Percentiles rank a stretch among this genome's conserved stretches.
phyloP scores from a whole-genome alignment of 306 rosid species.

The Vigna angularis region DNA sequence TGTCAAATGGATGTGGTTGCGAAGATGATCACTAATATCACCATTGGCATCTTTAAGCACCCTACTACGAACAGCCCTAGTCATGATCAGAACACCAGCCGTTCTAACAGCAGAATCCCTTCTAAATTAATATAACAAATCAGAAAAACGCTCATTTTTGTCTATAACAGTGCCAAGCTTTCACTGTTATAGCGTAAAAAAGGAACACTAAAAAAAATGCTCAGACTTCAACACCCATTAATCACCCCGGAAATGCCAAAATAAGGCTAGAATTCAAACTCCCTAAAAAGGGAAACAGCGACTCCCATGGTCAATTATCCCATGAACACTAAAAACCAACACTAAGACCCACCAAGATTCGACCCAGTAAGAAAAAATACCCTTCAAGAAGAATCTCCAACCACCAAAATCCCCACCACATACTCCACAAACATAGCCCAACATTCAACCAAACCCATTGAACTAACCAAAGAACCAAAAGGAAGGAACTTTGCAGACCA shows the following conservation, averaged over 20 bases:
- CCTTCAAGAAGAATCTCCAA: conserved; percentile 45
- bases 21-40: conserved; percentile 91
- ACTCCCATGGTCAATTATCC: conserved; percentile 50
- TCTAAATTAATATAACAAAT: conserved; percentile 55
- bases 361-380: conserved; percentile 37
- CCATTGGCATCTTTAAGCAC: conserved; percentile 98
- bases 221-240: conserved; percentile 39
- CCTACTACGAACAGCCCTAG: conserved; percentile 89
- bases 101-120: conserved; percentile 53
- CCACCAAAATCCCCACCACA: conserved; percentile 42
- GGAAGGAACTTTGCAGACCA: conserved; percentile 41
- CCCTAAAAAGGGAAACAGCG: conserved; percentile 47
- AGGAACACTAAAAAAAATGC: conserved; percentile 15
- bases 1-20: conserved; percentile 96
- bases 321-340: conserved; percentile 36
- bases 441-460: conserved; percentile 40
- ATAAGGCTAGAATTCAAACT: conserved; percentile 51
- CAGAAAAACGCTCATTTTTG: conserved; percentile 56
- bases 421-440: conserved; percentile 39
- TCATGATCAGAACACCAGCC: conserved; percentile 79
- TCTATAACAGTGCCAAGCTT: conserved; percentile 38
- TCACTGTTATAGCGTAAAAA: conserved; percentile 44
- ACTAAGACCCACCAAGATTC: conserved; percentile 32
- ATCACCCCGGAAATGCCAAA: conserved; percentile 42
- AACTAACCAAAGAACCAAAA: conserved; percentile 37